phyloP scores from a whole-genome alignment of 2,329 filamentous ascomycete species.

The Madurella mycetomatis region DNA sequence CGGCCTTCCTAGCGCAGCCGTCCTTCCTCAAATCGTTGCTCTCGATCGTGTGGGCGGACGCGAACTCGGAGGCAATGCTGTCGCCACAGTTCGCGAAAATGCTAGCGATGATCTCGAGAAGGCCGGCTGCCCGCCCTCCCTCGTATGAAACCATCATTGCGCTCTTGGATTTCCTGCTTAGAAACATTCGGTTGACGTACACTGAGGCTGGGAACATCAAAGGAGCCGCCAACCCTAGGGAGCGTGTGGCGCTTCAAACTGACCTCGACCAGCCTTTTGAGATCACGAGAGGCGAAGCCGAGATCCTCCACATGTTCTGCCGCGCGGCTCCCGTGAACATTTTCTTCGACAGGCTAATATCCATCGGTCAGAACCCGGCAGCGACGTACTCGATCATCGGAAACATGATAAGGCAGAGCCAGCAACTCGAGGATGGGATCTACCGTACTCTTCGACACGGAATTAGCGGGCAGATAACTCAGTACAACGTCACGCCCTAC shows the following conservation, averaged over 20 bases:
- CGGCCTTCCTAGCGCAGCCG: constrained; percentile 54
- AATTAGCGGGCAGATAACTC: constrained; percentile 47
- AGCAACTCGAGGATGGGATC: constrained; percentile 48
- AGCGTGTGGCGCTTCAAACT: constrained; percentile 36
- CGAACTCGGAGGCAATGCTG: constrained; percentile 39
- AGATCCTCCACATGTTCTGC: constrained; percentile 43
- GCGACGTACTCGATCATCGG: constrained; percentile 54
- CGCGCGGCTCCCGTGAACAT: constrained; percentile 38
- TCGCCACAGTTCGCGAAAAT: constrained; percentile 53
- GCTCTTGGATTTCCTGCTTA: constrained; percentile 44
- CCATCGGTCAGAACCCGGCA: constrained; percentile 52
- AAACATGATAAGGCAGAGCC: constrained; percentile 50
- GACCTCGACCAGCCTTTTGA: constrained; percentile 35
- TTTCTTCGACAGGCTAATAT: constrained; percentile 64
- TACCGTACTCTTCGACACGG: constrained; percentile 49
- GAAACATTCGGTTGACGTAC: constrained; percentile 31
- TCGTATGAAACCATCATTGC: constrained; percentile 51
- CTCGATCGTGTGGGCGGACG: constrained; percentile 58
- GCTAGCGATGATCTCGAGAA: constrained; percentile 47
- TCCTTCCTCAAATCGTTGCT: constrained; percentile 54
- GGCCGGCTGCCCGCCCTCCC: constrained; percentile 46
- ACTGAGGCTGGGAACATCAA: constrained; percentile 30
- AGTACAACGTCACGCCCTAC: constrained; percentile 49
- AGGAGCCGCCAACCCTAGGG: constrained; percentile 36
- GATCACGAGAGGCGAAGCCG: constrained; percentile 44